A percentile compares a stretch with the other conserved stretches of the same genome.
phyloP scores from a whole-genome alignment of 805 yeast genomes.

The Kodamaea nitidulidarum region DNA sequence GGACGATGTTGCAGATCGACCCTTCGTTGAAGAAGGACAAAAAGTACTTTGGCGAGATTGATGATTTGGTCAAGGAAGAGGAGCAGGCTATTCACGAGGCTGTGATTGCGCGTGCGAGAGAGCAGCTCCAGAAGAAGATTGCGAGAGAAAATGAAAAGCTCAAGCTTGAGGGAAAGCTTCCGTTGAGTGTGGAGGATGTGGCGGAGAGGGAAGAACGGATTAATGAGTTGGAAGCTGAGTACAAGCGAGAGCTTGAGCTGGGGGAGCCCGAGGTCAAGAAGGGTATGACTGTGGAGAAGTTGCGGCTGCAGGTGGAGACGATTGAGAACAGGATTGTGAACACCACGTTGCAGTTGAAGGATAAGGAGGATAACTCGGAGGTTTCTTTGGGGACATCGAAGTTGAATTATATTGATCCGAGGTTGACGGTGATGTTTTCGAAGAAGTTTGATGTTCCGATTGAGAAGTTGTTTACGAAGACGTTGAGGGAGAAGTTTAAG shows the following conservation, averaged over 20 bases:
- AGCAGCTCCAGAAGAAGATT: conserved; percentile 60
- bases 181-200: conserved; percentile 51
- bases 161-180: conserved; percentile 51
- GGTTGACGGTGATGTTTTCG: conserved; percentile 83
- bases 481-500: conserved; percentile 84
- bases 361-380: conserved; percentile 89
- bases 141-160: conserved; percentile 74
- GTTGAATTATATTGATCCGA: conserved; percentile 92
- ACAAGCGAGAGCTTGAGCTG: conserved; percentile 52
- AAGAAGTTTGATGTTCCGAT: conserved; percentile 85
- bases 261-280: conserved; percentile 55
- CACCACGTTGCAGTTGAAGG: conserved; percentile 73
- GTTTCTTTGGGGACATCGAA: conserved; percentile 92
- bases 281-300: conserved; percentile 59
- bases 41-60: conserved; percentile 62
- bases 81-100: conserved; percentile 53
- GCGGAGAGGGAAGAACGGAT: conserved; percentile 55
- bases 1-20: conserved; percentile 66
- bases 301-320: conserved; percentile 65
- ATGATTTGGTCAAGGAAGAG: conserved; percentile 63
- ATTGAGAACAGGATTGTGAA: conserved; percentile 67
- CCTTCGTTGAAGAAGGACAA: conserved; percentile 48
- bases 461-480: conserved; percentile 86
- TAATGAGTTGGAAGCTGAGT: conserved; percentile 48
- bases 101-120: conserved; percentile 64